Conservation (phyloP, 2,329 filamentous ascomycete species). For the Magnaporthiopsis rhizophila region DNA sequence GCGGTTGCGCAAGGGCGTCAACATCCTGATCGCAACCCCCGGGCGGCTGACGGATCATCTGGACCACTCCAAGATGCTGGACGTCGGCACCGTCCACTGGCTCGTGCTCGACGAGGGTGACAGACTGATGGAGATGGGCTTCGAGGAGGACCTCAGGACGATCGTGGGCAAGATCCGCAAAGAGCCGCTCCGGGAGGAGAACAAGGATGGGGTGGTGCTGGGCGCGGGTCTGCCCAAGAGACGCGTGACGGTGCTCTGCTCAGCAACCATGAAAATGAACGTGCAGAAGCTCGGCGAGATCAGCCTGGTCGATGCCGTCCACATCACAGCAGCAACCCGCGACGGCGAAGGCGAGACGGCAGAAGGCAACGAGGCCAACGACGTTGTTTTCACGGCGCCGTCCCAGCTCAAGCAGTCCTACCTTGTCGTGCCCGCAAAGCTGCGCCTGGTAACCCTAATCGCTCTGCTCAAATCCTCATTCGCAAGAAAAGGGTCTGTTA, state of each 20-base stretch:
- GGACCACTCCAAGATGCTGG: constrained; percentile 82
- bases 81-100: constrained; percentile 86
- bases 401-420: constrained; percentile 93
- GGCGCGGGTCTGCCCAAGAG: constrained; percentile 58
- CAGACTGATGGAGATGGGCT: constrained; percentile 95
- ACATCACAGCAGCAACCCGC: constrained; percentile 63
- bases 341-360: constrained; percentile 35
- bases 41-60: constrained; percentile 87
- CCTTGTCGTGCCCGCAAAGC: constrained; percentile 77
- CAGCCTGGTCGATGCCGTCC: constrained; percentile 74
- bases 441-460: constrained; percentile 80
- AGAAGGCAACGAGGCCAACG: constrained; percentile 34
- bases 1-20: constrained; percentile 85
- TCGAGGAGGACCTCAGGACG: constrained; percentile 85
- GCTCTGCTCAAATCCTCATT: constrained; percentile 82
- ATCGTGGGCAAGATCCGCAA: constrained; percentile 74
- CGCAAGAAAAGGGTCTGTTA: constrained; percentile 78
- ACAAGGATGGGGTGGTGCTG: constrained; percentile 48
- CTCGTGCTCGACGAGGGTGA: constrained; percentile 93
- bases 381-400: constrained; percentile 67
- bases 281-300: constrained; percentile 92
- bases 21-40: constrained; percentile 91
- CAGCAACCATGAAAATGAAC: constrained; percentile 96
- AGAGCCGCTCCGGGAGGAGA: constrained; percentile 49
- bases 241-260: constrained; percentile 83